These are phyloP conservation scores for Cronartium quercuum DNA, from an alignment of 1,284 basidiomycete genomes.

Conservation along the genomic window DNA sequence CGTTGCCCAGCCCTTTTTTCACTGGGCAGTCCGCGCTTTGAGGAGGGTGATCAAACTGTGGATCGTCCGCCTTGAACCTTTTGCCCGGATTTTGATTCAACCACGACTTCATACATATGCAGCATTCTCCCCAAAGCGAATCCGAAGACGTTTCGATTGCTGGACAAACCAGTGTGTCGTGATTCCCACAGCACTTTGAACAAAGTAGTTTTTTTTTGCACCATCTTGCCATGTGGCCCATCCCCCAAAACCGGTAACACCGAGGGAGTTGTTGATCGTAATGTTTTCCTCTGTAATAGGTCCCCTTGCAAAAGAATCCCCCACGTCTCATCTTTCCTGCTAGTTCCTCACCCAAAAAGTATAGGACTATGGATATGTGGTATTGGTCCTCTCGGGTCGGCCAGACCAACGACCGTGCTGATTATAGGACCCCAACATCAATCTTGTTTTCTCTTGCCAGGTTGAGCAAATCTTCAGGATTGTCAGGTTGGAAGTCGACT, in stretches of 20 bases:
- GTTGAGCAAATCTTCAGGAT: background rate
- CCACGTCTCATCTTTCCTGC: background rate
- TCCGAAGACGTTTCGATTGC: background rate
- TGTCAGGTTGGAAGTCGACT: background rate
- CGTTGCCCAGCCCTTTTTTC: too few species aligned
- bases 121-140: background rate
- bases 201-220: background rate
- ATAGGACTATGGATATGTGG: background rate
- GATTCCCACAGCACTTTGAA: background rate
- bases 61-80: too few species aligned
- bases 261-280: background rate
- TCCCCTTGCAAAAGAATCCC: background rate
- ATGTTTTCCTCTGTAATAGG: background rate
- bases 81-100: background rate
- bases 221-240: background rate
- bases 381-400: background rate
- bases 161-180: background rate
- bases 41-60: too few species aligned
- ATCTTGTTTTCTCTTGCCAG: background rate
- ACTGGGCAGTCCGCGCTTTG: too few species aligned
- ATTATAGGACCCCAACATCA: background rate
- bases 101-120: background rate
- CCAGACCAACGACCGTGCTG: background rate
- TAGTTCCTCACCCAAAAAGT: background rate
- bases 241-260: background rate